Conservation (phyloP, 164 flowering plant genomes). For the Dillenia suffruticosa region DNA sequence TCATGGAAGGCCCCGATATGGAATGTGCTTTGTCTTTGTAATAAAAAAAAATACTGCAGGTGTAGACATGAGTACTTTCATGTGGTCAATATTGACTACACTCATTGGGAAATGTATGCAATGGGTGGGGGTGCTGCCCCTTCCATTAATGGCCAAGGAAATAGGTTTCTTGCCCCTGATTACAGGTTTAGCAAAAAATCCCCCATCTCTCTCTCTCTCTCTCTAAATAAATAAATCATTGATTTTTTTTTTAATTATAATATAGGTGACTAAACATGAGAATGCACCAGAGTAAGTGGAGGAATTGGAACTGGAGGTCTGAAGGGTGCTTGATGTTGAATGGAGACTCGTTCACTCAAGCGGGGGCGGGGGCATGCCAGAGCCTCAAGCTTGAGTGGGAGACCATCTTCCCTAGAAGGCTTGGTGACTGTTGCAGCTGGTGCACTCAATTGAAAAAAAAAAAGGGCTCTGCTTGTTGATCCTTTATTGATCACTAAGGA, state of each 20-base stretch:
- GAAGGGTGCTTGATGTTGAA: slow-evolving; percentile 23
- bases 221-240: too few relatives aligned
- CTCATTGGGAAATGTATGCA: slow-evolving; percentile 60
- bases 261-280: slow-evolving; percentile 42
- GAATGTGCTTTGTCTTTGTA: not conserved
- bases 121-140: slow-evolving; percentile 53
- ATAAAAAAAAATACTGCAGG: slow-evolving; percentile 19
- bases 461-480: slow-evolving; percentile 28
- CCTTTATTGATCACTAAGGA: not conserved
- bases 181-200: slow-evolving; percentile 7
- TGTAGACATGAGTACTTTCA: slow-evolving; percentile 50
- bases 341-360: slow-evolving; percentile 19
- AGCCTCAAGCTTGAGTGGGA: slow-evolving; percentile 24
- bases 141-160: slow-evolving; percentile 46
- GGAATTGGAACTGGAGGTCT: slow-evolving; percentile 29
- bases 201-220: too few relatives aligned
- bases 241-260: not conserved
- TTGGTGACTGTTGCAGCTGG: slow-evolving; percentile 17
- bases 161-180: slow-evolving; percentile 39
- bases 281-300: slow-evolving; percentile 24
- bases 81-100: slow-evolving; percentile 55
- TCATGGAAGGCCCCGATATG: too few relatives aligned
- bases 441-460: slow-evolving; percentile 25
- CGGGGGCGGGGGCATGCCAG: slow-evolving; percentile 24
- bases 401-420: slow-evolving; percentile 19